Base-by-base conservation (phyloP, 1,284 basidiomycete genomes). In the Trichosporon inkin region DNA sequence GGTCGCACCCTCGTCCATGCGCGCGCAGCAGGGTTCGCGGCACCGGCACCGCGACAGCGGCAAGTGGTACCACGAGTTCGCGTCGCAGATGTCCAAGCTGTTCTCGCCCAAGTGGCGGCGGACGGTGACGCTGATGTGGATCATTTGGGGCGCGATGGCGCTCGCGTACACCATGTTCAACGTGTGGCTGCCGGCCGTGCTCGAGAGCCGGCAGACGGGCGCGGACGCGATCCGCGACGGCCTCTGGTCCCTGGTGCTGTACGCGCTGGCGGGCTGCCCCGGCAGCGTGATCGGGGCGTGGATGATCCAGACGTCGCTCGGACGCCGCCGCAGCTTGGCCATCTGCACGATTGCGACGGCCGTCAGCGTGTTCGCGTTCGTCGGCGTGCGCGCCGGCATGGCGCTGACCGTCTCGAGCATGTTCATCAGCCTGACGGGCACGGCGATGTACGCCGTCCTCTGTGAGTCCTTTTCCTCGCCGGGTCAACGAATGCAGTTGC, bases 121-220 rank as follows among this genome's bases (percentile, higher is more conserved):
- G 64, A 94, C 89, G 54, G 93, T 93, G 20, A 53, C 92, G 54
- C 80, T 96, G 54, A 86, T 95, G 60, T 95, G 92, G 91, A 81
- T 80, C 3, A 82, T 84, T 19, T 97, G 93, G 93, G 86, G 84
- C 59, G 79, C 84, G 0, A 89, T 91, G 86, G 83, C 88, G 1
- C 80, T 93, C 32, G 92, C 87, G 1, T 93, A 86, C 71, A 97
- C 91, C 7, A 95, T 95, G 86, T 98, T 98, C 80, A 99, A 98
- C 71, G 92, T 96, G 13, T 98, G 88, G 76, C 82, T 97, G 19
- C 95, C 95, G 0, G 92, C 92, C 69, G 82, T 95, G 14, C 80
- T 98, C 32, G 93, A 78, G 17, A 71, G 69, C 34, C 70, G 71
- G 0, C 72, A 70, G 11, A 68, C 68, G 28, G 73, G 75, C 0